Evolutionary conservation across 192 early-diverging fungal species (phyloP).

Genomic region (Mortierella alpina): DNA sequence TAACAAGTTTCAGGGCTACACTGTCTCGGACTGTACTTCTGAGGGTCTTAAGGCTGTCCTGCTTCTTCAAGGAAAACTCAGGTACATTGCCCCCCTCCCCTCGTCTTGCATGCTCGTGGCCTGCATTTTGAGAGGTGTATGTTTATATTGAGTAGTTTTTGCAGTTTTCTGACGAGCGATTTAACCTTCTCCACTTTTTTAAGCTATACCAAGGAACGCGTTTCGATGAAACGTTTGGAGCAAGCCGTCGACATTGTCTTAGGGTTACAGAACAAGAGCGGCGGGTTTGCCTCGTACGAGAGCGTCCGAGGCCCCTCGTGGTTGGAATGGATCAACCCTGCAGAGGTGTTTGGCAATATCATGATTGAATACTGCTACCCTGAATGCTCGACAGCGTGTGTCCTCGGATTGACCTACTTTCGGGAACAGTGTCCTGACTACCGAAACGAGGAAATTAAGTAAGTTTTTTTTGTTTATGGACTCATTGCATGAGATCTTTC

Average conservation of each 20-base stretch:
- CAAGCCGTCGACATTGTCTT: conserved; percentile 93
- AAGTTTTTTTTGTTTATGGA: conserved; percentile 32
- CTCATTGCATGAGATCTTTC: neutral
- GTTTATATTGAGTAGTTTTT: neutral
- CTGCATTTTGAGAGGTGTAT: neutral
- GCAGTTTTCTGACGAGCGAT: neutral
- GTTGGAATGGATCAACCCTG: conserved; percentile 93
- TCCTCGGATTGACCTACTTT: conserved; percentile 88
- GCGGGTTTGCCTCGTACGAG: conserved; percentile 96
- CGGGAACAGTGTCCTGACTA: conserved; percentile 81
- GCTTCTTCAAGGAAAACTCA: conserved; percentile 74
- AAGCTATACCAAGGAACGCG: conserved; percentile 61
- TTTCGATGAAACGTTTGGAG: conserved; percentile 77
- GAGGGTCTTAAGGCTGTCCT: conserved; percentile 91
- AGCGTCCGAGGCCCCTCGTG: conserved; percentile 77
- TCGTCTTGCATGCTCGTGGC: neutral
- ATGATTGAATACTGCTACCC: conserved; percentile 98
- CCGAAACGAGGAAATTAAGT: conserved; percentile 82
- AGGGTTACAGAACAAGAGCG: conserved; percentile 90
- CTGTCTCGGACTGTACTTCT: conserved; percentile 95
- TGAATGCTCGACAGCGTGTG: conserved; percentile 95
- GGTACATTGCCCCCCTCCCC: conserved; percentile 38
- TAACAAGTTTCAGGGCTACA: conserved; percentile 92
- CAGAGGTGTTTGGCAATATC: conserved; percentile 97
- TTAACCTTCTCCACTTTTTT: neutral